These are phyloP conservation scores for Chaetomiaceae sp. DNA, from an alignment of 2,329 filamentous ascomycete genomes.

Conservation along the genomic window DNA sequence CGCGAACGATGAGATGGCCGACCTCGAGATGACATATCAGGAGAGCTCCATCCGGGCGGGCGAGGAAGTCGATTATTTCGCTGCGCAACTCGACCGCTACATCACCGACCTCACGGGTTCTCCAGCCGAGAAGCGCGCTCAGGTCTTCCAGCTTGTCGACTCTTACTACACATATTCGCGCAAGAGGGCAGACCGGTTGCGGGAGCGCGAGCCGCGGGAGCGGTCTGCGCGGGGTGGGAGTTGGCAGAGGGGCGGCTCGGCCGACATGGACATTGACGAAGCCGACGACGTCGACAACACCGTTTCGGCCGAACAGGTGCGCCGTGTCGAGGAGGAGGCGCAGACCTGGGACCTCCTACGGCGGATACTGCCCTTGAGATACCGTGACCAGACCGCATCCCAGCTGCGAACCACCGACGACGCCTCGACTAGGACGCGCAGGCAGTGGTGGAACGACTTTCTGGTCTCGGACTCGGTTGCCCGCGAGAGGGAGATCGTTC, in stretches of 20 bases:
- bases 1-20: constrained; percentile 28
- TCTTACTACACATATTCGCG: constrained; percentile 57
- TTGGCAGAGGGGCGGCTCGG: constrained; percentile 39
- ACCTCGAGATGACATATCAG: constrained; percentile 32
- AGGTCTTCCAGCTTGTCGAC: constrained; percentile 64
- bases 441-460: constrained; percentile 64
- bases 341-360: constrained; percentile 87
- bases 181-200: constrained; percentile 41
- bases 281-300: constrained; percentile 31
- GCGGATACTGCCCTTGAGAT: constrained; percentile 67
- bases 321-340: constrained; percentile 73
- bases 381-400: constrained; percentile 42
- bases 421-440: constrained; percentile 26
- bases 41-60: constrained; percentile 55
- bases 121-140: constrained; percentile 54
- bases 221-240: constrained; percentile 29
- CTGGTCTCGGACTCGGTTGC: constrained; percentile 67
- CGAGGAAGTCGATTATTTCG: constrained; percentile 82
- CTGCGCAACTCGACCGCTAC: constrained; percentile 75
- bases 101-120: constrained; percentile 47
- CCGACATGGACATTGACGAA: constrained; percentile 56
- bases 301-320: constrained; percentile 41
- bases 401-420: constrained; percentile 22
- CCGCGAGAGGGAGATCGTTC: constrained; percentile 70
- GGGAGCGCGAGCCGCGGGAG: constrained; percentile 38